Base-by-base conservation (phyloP, 768 basidiomycete species). In the Boletus vinaceobasis region DNA sequence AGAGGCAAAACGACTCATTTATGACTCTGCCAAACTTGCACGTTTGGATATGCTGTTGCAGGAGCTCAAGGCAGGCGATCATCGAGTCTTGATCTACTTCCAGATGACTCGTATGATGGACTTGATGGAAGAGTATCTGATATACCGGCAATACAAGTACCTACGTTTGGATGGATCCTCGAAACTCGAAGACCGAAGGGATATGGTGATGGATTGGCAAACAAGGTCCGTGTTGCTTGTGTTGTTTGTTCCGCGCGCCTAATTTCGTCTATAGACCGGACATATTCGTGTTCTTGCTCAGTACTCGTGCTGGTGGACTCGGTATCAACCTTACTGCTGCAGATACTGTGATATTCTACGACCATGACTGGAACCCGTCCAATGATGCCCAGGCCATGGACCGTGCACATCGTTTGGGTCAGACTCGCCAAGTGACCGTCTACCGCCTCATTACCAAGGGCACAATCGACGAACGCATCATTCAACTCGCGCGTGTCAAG, bases 81-180 rank as follows among this genome's bases (percentile, higher is more conserved):
- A 99, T 72, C 86, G 94, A 43, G 93, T 96, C 14, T 73, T 99
- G 63, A 80, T 99, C 19, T 99, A 98, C 74, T 98, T 98, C 86
- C 97, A 99, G 72, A 99, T 99, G 97, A 98, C 96, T 13, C 84
- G 88, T 55, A 99, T 98, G 97, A 97, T 99, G 87, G 95, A 98
- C 69, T 77, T 98, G 47, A 95, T 98, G 85, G 97, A 98, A 71
- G 97, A 98, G 69, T 99, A 98, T 69, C 79, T 99, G 56, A 92
- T 97, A 54, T 97, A 90, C 74, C 86, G 96, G 2, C 95, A 98
- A 70, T 93, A 93, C 77, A 95, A 93, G 71, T 97, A 98, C 67
- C 75, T 97, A 17, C 82, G 95, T 36, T 74, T 98, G 52, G 95
- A 98, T 71, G 95, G 95, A 36, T 90, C 90, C 2, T 96, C 93